phyloP scores from a whole-genome alignment of 148 eudicot species.

The Spergularia marina region DNA sequence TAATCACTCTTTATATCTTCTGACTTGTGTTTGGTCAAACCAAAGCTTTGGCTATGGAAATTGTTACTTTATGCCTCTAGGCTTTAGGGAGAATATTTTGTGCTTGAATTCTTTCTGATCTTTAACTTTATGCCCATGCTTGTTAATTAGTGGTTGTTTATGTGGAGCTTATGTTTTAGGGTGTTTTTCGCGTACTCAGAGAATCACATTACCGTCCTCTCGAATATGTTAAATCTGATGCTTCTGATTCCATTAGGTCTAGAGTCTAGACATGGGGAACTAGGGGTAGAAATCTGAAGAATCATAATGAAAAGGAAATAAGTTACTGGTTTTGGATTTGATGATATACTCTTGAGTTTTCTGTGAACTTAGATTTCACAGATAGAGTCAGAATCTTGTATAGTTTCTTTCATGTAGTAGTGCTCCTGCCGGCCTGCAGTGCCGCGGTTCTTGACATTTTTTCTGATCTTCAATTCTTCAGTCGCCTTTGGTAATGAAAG shows the following conservation, averaged over 20 bases:
- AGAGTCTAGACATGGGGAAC: conserved; percentile 1
- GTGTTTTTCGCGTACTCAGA: neutral
- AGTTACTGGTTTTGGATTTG: neutral
- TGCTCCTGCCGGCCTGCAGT: neutral
- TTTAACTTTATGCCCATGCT: conserved; percentile 12
- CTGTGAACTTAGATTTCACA: neutral
- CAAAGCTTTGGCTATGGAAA: conserved; percentile 6
- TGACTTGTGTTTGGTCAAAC: conserved; percentile 23
- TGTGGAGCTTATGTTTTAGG: neutral
- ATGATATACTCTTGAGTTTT: neutral
- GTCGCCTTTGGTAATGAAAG: neutral
- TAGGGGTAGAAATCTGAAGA: neutral
- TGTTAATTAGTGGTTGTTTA: neutral
- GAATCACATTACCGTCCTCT: neutral
- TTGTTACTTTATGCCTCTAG: conserved; percentile 8
- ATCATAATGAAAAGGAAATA: neutral
- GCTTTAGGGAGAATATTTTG: neutral
- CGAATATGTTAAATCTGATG: neutral
- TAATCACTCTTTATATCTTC: conserved; percentile 21
- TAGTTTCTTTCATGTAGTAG: neutral
- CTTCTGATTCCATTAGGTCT: neutral
- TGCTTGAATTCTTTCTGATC: conserved; percentile 16
- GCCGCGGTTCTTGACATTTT: neutral
- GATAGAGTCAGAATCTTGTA: neutral
- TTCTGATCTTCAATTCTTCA: neutral